These are phyloP conservation scores for Raphidocelis subcapitata DNA, from an alignment of 139 green algal genomes.

Conservation along the genomic window DNA sequence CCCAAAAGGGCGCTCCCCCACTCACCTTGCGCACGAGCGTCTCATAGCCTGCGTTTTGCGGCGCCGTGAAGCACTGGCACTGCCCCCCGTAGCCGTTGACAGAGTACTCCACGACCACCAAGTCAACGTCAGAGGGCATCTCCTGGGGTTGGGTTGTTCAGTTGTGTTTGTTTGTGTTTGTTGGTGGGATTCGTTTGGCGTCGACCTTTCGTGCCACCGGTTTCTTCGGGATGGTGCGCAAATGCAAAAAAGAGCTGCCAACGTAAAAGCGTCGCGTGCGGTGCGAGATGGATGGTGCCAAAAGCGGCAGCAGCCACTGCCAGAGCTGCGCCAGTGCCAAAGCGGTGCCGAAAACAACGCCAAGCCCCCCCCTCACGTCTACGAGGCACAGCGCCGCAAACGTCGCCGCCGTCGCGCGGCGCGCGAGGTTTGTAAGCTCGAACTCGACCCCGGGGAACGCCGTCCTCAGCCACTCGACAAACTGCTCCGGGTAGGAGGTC, in stretches of 20 bases:
- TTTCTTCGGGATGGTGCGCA: too few species aligned
- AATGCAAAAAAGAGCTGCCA: too few species aligned
- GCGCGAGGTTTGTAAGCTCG: slow-evolving; percentile 14
- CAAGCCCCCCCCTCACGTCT: too few species aligned
- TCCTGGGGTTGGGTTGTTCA: not conserved
- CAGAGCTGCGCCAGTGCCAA: too few species aligned
- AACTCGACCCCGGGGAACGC: slow-evolving; percentile 16
- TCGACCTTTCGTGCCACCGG: too few species aligned
- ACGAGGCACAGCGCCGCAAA: slow-evolving; percentile 30
- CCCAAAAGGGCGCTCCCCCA: too few species aligned
- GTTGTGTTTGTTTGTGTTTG: too few species aligned
- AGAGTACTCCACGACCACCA: slow-evolving; percentile 20
- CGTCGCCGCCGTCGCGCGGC: slow-evolving; percentile 25
- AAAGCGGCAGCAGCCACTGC: too few species aligned
- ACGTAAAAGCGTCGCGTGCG: too few species aligned
- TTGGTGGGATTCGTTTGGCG: too few species aligned
- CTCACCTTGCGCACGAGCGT: slow-evolving; percentile 21
- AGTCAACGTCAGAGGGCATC: slow-evolving; percentile 16
- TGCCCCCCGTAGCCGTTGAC: slow-evolving; percentile 13
- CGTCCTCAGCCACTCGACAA: slow-evolving; percentile 11
- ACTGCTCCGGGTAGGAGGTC: slow-evolving; percentile 21
- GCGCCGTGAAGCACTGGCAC: slow-evolving; percentile 28
- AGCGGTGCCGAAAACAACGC: too few species aligned
- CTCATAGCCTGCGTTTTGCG: slow-evolving; percentile 27
- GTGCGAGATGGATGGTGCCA: too few species aligned